Percentiles rank a stretch among this genome's conserved stretches.
These are phyloP conservation scores for Rhodamnia argentea DNA, from an alignment of 345 rosid genomes.

Conservation along the genomic window DNA sequence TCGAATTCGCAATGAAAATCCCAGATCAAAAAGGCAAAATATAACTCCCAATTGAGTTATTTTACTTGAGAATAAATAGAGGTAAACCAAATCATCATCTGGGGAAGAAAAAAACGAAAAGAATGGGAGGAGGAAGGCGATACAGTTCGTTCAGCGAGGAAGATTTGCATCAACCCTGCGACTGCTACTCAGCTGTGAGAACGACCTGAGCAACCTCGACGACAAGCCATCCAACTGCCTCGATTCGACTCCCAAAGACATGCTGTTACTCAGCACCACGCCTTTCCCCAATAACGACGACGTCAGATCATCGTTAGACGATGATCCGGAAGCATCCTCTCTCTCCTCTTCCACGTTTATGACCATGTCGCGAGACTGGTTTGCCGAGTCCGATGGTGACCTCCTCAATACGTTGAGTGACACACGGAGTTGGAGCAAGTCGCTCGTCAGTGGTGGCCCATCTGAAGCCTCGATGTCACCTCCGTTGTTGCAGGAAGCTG, in stretches of 20 bases:
- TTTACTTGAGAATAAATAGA: neutral
- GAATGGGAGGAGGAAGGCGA: neutral
- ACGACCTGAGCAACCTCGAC: conserved; percentile 19
- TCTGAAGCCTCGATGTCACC: neutral
- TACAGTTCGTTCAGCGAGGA: conserved; percentile 1
- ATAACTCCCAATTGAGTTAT: neutral
- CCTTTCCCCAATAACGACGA: neutral
- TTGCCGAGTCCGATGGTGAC: neutral
- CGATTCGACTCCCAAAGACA: neutral
- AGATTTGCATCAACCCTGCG: neutral
- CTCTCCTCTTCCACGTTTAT: neutral
- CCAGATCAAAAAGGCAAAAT: neutral
- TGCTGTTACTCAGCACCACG: neutral
- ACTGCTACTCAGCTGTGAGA: conserved; percentile 11
- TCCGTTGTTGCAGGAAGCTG: neutral
- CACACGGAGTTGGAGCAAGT: neutral
- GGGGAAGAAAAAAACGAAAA: neutral
- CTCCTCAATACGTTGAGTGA: neutral
- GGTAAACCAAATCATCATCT: neutral
- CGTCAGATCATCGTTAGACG: neutral
- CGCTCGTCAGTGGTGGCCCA: neutral
- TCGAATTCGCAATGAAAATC: neutral
- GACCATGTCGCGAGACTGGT: conserved; percentile 2
- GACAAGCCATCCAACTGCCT: conserved; percentile 22
- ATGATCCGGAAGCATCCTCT: neutral